These are phyloP conservation scores for Trichophyton rubrum DNA, from an alignment of 2,329 filamentous ascomycete species.

Conservation along the genomic window DNA sequence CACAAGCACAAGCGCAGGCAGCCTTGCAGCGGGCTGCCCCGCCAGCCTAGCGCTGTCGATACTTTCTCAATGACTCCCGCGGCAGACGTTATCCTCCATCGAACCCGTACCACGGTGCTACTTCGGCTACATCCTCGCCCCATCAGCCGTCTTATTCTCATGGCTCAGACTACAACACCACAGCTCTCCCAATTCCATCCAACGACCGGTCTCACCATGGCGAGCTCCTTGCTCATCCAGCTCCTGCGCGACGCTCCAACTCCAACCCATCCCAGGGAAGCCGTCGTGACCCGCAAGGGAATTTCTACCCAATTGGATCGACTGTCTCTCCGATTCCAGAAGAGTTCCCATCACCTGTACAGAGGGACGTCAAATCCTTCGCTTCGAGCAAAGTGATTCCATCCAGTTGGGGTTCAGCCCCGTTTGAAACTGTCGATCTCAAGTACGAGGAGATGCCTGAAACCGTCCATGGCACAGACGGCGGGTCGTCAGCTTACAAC, in stretches of 20 bases:
- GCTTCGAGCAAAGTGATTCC: constrained; percentile 62
- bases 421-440: constrained; percentile 38
- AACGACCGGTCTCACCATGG: background rate
- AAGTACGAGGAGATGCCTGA: constrained; percentile 11
- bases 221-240: constrained; percentile 11
- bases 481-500: constrained; percentile 15
- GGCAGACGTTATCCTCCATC: background rate
- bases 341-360: constrained; percentile 44
- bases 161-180: background rate
- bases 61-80: background rate
- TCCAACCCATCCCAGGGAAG: background rate
- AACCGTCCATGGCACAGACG: background rate
- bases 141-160: background rate
- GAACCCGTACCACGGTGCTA: background rate
- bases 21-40: background rate
- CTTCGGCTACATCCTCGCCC: background rate
- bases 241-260: constrained; percentile 22
- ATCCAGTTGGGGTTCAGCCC: constrained; percentile 48
- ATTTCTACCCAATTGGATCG: constrained; percentile 48
- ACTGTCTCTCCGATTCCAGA: constrained; percentile 66
- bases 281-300: constrained; percentile 14
- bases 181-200: background rate
- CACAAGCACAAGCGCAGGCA: background rate
- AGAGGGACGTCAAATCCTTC: constrained; percentile 49
- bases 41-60: background rate